Conservation (phyloP, 2,329 filamentous ascomycete genomes). For the Phaeosphaeria sp. region DNA sequence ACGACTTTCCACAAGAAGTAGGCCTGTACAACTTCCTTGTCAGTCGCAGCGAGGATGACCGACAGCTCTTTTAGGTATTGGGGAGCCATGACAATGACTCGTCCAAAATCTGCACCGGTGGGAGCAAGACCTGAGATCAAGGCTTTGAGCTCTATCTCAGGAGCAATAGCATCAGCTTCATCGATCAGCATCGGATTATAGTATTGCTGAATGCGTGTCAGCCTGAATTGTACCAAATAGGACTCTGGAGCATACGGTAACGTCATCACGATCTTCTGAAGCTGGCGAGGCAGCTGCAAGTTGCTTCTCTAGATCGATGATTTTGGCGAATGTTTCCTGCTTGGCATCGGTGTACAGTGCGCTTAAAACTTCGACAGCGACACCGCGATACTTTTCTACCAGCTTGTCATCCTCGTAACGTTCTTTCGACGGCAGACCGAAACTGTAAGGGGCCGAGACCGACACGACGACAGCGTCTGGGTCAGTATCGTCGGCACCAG, state of each 20-base stretch:
- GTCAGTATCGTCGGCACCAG: slow-evolving; percentile 58
- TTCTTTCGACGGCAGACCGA: slow-evolving; percentile 50
- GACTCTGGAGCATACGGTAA: slow-evolving; percentile 50
- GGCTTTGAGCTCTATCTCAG: slow-evolving; percentile 61
- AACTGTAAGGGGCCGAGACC: slow-evolving; percentile 56
- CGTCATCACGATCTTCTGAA: slow-evolving; percentile 64
- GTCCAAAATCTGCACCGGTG: slow-evolving; percentile 56
- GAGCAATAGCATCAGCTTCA: slow-evolving; percentile 62
- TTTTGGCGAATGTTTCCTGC: slow-evolving; percentile 45
- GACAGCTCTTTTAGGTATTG: slow-evolving; percentile 66
- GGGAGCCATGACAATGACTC: slow-evolving; percentile 66
- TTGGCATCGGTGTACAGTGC: slow-evolving; percentile 31
- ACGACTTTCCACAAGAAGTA: slow-evolving; percentile 72
- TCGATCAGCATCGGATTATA: slow-evolving; percentile 69
- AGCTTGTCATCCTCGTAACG: slow-evolving; percentile 43
- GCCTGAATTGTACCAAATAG: background rate
- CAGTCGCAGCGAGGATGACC: slow-evolving; percentile 60
- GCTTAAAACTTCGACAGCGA: slow-evolving; percentile 28
- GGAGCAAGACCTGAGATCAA: slow-evolving; percentile 63
- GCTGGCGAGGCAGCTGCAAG: slow-evolving; percentile 66
- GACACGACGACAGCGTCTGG: slow-evolving; percentile 61
- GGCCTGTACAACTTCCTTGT: slow-evolving; percentile 63
- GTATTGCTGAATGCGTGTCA: slow-evolving; percentile 52
- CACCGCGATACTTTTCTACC: slow-evolving; percentile 38
- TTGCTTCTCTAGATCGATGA: slow-evolving; percentile 63